A percentile compares a stretch with the other conserved stretches of the same genome.
phyloP scores from a whole-genome alignment of 2,329 filamentous ascomycete species.

The Lecanicillium sp. region DNA sequence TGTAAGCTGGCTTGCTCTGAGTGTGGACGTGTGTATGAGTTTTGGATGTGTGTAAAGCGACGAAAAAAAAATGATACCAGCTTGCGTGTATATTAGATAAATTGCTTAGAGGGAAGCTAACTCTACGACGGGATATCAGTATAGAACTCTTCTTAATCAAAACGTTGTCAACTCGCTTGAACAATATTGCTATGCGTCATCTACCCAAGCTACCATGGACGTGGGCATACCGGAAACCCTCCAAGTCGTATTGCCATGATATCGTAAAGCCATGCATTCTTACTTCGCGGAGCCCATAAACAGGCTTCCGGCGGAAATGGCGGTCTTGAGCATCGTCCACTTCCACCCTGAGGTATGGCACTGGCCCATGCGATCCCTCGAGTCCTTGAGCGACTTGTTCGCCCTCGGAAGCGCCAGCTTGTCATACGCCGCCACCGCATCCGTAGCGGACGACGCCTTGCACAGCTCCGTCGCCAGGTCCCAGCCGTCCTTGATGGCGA shows the following conservation, averaged over 20 bases:
- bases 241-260: too few species aligned
- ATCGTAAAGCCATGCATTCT: not conserved
- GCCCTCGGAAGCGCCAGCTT: conserved; percentile 23
- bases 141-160: too few species aligned
- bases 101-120: too few species aligned
- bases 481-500: conserved; percentile 35
- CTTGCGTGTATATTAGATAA: too few species aligned
- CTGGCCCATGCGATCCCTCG: conserved; percentile 10
- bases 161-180: not conserved
- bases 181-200: not conserved
- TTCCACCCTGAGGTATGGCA: conserved; percentile 8
- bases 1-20: not conserved
- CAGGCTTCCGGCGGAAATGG: conserved; percentile 5
- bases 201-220: too few species aligned
- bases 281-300: not conserved
- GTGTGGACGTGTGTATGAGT: not conserved
- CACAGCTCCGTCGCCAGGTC: conserved; percentile 29
- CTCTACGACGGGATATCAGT: too few species aligned
- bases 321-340: conserved; percentile 7
- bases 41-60: too few species aligned
- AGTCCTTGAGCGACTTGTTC: conserved; percentile 12
- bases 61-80: too few species aligned
- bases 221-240: too few species aligned
- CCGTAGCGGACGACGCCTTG: conserved; percentile 14
- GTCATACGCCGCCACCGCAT: conserved; percentile 25